Percentiles rank a stretch among this genome's conserved stretches.
Conservation (phyloP, 139 green algal species). For the Pedinophyceae sp. region DNA sequence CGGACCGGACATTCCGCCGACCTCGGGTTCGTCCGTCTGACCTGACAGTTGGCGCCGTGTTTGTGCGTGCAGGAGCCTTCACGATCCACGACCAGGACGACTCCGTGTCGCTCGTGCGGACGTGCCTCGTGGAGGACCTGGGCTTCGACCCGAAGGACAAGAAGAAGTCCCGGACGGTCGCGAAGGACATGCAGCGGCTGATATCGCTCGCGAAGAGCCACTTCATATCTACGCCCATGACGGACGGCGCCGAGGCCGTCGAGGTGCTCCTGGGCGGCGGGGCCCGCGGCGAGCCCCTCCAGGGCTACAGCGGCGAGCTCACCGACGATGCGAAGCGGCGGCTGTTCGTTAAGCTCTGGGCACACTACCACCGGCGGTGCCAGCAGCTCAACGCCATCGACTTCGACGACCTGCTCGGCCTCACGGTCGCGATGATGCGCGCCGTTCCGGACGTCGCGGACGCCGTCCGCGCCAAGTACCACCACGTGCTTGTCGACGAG, state of each 20-base stretch:
- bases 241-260: constrained; percentile 3
- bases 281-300: constrained; percentile 6
- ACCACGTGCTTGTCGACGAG: no score
- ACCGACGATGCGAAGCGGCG: constrained; percentile 10
- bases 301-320: constrained; percentile 15
- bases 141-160: background rate
- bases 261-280: background rate
- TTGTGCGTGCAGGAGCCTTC: no score
- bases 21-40: background rate
- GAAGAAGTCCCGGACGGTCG: constrained; percentile 1
- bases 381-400: constrained; percentile 6
- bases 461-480: no score
- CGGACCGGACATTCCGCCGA: constrained; percentile 8
- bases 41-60: background rate
- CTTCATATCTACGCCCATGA: no score
- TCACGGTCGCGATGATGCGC: constrained; percentile 14
- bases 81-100: constrained; percentile 24
- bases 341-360: background rate
- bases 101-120: constrained; percentile 9
- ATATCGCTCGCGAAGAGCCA: no score
- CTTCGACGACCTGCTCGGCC: constrained; percentile 19
- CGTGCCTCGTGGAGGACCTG: background rate
- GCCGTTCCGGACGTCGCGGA: background rate
- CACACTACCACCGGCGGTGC: constrained; percentile 8
- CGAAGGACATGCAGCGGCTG: no score